Evolutionary conservation across 495 filamentous ascomycete genomes (phyloP), one percentile per base, ranked within the genome.

Genomic region (Tricharina praecox): DNA sequence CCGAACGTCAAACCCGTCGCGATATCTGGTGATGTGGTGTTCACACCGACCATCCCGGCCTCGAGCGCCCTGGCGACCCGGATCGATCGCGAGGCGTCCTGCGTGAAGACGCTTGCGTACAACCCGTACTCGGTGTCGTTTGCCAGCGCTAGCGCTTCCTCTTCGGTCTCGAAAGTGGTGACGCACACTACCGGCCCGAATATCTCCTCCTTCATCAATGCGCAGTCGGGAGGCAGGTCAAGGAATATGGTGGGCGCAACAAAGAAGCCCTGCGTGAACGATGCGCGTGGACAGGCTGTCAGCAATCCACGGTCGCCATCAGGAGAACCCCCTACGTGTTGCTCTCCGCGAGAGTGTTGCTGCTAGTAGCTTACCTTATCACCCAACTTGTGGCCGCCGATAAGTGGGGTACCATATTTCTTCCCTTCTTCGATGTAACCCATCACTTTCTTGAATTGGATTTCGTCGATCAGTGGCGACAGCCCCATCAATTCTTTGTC

Each of bases 81-180:
- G 54, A 93, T 73, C n/a, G 77, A 84, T 51, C 73, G 64, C 45
- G 79, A 77, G 50, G 90, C 59, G 54, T 93, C 73, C 61, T 76
- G 75, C 2, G 85, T 92, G 63, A 95, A 94, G 36, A 95, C 78
- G 18, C 84, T 82, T 2, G 83, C 77, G 3, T 76, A 76, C 3
- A 93, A 77, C 18, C 87, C 87, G 35, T 92, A 76, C 50, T 81
- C 72, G 23, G 85, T 90, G 52, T 79, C 67, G 64, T 94, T 96
- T 11, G 87, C 86, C 33, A 87, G 71, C 40, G 61, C 55, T 44
- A 94, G 64, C 8, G 80, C 83, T 65, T 87, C 79, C 48, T 80
- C 77, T 33, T 84, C 71, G 13, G 67, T 70, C 8, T 75, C 66
- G 57, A 85, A 87, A 33, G 75, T 65, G 20, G 85, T 63, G 44